phyloP scores from a whole-genome alignment of 2,329 filamentous ascomycete species.

The Chaetoscypha palmicola region DNA sequence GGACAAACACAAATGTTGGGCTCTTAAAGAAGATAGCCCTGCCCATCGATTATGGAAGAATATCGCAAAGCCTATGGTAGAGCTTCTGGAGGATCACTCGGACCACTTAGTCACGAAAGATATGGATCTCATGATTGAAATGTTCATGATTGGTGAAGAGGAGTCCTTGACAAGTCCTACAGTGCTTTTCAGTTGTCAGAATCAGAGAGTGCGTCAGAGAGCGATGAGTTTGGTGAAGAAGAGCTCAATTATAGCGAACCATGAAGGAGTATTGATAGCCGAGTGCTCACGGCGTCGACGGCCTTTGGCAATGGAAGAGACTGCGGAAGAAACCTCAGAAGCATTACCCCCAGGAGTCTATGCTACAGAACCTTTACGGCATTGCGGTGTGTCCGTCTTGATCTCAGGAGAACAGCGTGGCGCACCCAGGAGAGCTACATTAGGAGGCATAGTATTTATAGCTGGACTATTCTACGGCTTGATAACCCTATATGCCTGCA shows the following conservation, averaged over 20 bases:
- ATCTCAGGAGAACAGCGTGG: conserved; percentile 6
- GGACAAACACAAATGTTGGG: conserved; percentile 13
- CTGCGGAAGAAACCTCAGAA: conserved; percentile 1
- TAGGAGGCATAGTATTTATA: conserved; percentile 12
- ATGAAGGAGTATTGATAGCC: conserved; percentile 13
- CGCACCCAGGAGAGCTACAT: conserved; percentile 4
- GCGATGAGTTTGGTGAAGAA: conserved; percentile 13
- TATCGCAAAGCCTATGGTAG: conserved; percentile 8
- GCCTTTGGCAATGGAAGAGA: conserved; percentile 9
- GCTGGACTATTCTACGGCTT: conserved; percentile 9
- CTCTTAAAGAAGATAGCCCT: conserved; percentile 15
- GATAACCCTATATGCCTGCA: conserved; percentile 9
- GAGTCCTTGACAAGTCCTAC: conserved; percentile 6
- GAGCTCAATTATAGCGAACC: conserved; percentile 6
- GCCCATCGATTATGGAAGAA: conserved; percentile 14
- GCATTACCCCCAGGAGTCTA: conserved; percentile 11
- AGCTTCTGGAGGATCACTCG: conserved; percentile 11
- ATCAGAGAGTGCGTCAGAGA: conserved; percentile 9
- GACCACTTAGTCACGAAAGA: conserved; percentile 11
- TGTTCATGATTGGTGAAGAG: conserved; percentile 16
- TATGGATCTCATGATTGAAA: conserved; percentile 14
- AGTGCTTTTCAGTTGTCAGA: conserved; percentile 15
- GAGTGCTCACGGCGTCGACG: conserved; percentile 6
- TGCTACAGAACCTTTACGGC: conserved; percentile 9
- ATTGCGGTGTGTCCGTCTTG: conserved; percentile 9